Evolutionary conservation across 139 green algal genomes (phyloP).

Genomic region (Chlamydomonas applanata): DNA sequence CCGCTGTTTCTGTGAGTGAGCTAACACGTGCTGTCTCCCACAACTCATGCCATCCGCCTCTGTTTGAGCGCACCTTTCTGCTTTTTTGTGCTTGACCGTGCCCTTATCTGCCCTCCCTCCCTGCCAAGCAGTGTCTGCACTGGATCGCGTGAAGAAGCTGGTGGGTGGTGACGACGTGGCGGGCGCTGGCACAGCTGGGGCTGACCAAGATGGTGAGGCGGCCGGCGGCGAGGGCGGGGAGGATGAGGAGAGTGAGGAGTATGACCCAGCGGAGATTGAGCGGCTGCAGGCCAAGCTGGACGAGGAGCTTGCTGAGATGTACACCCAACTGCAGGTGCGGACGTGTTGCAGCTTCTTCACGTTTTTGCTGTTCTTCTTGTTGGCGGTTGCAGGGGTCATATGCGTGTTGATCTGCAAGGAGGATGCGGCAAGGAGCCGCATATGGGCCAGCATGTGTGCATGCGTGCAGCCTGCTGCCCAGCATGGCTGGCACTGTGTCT

Average conservation of each 20-base stretch:
- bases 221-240: not conserved
- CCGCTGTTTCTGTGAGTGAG: too few species aligned
- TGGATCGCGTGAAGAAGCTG: too few species aligned
- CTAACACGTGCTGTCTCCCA: too few species aligned
- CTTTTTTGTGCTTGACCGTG: too few species aligned
- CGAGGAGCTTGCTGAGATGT: slow-evolving; percentile 30
- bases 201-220: slow-evolving; percentile 9
- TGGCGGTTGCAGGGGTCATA: not conserved
- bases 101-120: too few species aligned
- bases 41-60: too few species aligned
- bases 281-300: slow-evolving; percentile 41
- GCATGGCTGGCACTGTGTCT: too few species aligned
- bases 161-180: not conserved
- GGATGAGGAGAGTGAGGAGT: slow-evolving; percentile 16
- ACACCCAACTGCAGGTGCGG: slow-evolving; percentile 22
- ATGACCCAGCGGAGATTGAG: slow-evolving; percentile 18
- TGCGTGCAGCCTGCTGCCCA: not conserved
- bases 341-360: too few species aligned
- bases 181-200: not conserved
- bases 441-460: not conserved
- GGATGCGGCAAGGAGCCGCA: not conserved
- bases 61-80: too few species aligned
- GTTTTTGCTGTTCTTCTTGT: not conserved
- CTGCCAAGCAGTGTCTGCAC: too few species aligned
- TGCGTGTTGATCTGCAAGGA: not conserved